phyloP scores from a whole-genome alignment of 1,284 basidiomycete genomes.

The Ceratobasidium sp. region DNA sequence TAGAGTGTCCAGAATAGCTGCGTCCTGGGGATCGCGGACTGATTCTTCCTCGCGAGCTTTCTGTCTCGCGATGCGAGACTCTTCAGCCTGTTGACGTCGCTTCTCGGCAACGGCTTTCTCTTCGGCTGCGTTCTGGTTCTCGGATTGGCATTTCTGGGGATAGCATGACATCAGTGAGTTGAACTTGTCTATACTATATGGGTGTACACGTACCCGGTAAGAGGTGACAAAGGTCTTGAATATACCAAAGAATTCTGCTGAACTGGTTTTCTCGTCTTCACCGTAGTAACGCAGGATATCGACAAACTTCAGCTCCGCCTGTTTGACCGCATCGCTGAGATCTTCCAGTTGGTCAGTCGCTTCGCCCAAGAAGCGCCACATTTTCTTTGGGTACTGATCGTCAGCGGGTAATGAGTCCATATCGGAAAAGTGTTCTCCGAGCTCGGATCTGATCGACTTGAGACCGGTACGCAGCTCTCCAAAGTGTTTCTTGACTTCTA shows the following conservation, averaged over 20 bases:
- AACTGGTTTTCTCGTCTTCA: conserved; percentile 87
- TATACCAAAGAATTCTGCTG: conserved; percentile 91
- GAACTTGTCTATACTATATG: conserved; percentile 40
- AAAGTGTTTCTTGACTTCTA: conserved; percentile 81
- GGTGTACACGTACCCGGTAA: conserved; percentile 74
- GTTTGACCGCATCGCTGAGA: conserved; percentile 85
- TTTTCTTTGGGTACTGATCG: conserved; percentile 86
- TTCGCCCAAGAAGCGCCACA: conserved; percentile 88
- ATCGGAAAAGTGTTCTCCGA: conserved; percentile 83
- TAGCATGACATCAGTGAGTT: conserved; percentile 25
- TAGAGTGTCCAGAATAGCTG: conserved; percentile 76
- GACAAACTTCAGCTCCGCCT: conserved; percentile 82
- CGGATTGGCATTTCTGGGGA: conserved; percentile 84
- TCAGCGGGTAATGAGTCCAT: conserved; percentile 66
- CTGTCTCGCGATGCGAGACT: conserved; percentile 69
- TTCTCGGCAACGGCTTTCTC: conserved; percentile 74
- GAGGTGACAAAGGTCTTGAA: conserved; percentile 96
- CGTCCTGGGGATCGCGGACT: conserved; percentile 68
- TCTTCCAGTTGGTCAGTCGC: conserved; percentile 83
- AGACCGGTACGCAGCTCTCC: conserved; percentile 83
- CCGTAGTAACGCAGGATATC: conserved; percentile 92
- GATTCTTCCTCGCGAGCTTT: conserved; percentile 64
- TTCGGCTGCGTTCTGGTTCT: conserved; percentile 79
- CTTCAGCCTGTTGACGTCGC: conserved; percentile 74
- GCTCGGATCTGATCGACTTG: conserved; percentile 79